These are phyloP conservation scores for Eucalyptus guilfoylei DNA, from an alignment of 345 rosid species.

Conservation along the genomic window DNA sequence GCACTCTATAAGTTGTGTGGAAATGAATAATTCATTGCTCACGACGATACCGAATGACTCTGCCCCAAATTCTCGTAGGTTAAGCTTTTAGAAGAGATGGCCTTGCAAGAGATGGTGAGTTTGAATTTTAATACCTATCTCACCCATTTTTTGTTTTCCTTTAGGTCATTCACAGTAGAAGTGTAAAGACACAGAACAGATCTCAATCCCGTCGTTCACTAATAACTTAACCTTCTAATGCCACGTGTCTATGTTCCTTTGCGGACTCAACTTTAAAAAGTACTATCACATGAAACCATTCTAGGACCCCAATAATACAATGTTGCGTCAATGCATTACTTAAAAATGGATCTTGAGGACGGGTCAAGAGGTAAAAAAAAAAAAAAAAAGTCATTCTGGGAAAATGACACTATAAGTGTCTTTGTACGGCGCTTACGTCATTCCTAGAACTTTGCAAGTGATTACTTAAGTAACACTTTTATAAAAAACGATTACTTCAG, in stretches of 20 bases:
- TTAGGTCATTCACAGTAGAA: neutral
- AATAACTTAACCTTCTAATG: neutral
- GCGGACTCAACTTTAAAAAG: neutral
- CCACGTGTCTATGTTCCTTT: neutral
- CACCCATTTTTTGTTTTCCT: neutral
- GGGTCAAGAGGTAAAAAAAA: neutral
- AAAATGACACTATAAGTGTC: neutral
- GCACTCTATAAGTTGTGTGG: neutral
- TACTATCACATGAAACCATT: neutral
- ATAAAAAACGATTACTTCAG: neutral
- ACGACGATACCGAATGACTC: neutral
- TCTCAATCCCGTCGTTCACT: neutral
- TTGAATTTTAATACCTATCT: neutral
- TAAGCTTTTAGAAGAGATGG: neutral
- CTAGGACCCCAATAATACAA: neutral
- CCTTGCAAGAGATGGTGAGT: neutral
- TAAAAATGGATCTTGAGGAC: neutral
- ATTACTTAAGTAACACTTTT: neutral
- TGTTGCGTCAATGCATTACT: neutral
- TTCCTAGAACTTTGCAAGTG: neutral
- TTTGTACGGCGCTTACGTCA: accelerated
- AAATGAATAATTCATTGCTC: neutral
- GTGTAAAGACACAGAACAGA: neutral
- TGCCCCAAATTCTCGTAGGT: neutral
- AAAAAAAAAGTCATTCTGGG: accelerated